A percentile compares a stretch with the other conserved stretches of the same genome.
Conservation (phyloP, 78 protist species). For the Dictyostelium purpureum region DNA sequence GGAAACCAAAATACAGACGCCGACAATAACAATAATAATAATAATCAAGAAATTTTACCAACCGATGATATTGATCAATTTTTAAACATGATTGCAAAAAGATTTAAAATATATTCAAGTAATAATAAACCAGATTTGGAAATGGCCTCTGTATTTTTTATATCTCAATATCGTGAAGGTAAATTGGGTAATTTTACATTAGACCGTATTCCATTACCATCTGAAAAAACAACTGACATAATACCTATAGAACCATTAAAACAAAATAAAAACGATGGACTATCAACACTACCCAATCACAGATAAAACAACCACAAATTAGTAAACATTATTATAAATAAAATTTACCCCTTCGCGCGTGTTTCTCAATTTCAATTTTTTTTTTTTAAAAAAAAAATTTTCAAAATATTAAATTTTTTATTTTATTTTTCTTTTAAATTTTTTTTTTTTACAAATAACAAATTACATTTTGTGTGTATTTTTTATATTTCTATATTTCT, state of each 20-base stretch:
- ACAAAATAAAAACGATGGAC: too few relatives aligned
- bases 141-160: slow-evolving; percentile 31
- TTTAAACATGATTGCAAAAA: not conserved
- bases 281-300: too few relatives aligned
- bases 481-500: not conserved
- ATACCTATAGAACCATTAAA: too few relatives aligned
- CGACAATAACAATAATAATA: not conserved
- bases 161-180: slow-evolving; percentile 29
- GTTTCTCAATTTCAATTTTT: too few relatives aligned
- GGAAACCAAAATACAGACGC: too few relatives aligned
- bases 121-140: slow-evolving; percentile 2
- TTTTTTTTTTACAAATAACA: too few relatives aligned
- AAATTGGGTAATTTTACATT: slow-evolving; percentile 38
- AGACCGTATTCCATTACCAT: not conserved
- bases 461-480: not conserved
- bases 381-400: too few relatives aligned
- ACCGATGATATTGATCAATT: slow-evolving; percentile 33
- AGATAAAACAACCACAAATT: too few relatives aligned
- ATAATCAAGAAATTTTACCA: not conserved
- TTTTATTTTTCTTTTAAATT: too few relatives aligned
- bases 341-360: too few relatives aligned
- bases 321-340: too few relatives aligned
- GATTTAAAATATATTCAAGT: not conserved
- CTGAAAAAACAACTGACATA: too few relatives aligned
- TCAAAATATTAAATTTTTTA: not conserved